phyloP scores from a whole-genome alignment of 345 rosid species.

The Euphorbia lathyris region DNA sequence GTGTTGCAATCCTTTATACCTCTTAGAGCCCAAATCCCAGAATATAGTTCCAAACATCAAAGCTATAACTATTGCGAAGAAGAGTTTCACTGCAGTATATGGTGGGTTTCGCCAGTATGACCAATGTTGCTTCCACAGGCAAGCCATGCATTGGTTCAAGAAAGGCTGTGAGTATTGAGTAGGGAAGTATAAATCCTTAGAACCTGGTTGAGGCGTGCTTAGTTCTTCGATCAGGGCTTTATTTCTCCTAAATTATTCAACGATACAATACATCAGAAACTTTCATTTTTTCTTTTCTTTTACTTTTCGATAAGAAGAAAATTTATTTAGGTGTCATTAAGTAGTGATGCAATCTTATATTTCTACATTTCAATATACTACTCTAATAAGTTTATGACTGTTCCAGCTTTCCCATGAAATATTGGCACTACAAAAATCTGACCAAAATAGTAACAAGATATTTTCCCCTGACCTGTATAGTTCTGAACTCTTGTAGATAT shows the following conservation, averaged over 20 bases:
- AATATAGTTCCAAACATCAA: constrained; percentile 62
- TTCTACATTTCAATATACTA: background rate
- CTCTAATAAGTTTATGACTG: background rate
- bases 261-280: background rate
- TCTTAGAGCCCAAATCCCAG: constrained; percentile 67
- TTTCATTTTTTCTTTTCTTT: too few species aligned
- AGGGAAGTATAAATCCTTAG: constrained; percentile 52
- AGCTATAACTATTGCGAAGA: too few species aligned
- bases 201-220: constrained; percentile 53
- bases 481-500: constrained; percentile 52
- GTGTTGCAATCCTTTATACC: constrained; percentile 17
- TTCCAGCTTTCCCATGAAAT: too few species aligned
- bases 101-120: too few species aligned
- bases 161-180: constrained; percentile 53
- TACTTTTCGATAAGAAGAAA: too few species aligned
- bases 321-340: too few species aligned
- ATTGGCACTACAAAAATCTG: too few species aligned
- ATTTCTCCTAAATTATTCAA: constrained; percentile 32
- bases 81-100: too few species aligned
- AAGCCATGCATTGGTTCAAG: too few species aligned
- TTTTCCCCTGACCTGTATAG: constrained; percentile 38
- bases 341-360: too few species aligned
- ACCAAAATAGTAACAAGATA: too few species aligned
- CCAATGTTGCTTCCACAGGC: constrained; percentile 74
- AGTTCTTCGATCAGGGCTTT: constrained; percentile 54